Evolutionary conservation across 2,329 filamentous ascomycete genomes (phyloP).

Genomic region (Colletotrichum horii): DNA sequence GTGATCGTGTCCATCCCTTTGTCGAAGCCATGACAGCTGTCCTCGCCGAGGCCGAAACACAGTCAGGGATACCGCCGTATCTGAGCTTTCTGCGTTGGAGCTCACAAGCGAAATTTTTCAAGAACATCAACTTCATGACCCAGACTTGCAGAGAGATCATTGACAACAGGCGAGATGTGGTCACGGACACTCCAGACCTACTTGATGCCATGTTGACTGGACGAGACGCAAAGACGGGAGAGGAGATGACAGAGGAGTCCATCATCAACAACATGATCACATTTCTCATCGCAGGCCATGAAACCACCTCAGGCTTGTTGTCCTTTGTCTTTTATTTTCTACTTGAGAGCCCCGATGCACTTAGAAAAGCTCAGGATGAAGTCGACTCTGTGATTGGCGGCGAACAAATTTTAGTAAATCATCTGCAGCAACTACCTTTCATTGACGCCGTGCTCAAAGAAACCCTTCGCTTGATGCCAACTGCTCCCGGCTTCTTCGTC

Average conservation of each 20-base stretch:
- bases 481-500: slow-evolving; percentile 27
- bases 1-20: neutral
- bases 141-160: neutral
- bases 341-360: accelerated
- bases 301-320: neutral
- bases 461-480: slow-evolving; percentile 33
- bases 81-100: neutral
- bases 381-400: accelerated
- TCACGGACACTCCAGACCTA: neutral
- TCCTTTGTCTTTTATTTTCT: neutral
- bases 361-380: neutral
- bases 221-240: neutral
- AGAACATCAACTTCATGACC: neutral
- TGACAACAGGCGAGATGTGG: neutral
- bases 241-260: neutral
- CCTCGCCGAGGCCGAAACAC: neutral
- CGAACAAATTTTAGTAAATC: accelerated
- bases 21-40: neutral
- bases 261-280: neutral
- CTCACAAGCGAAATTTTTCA: neutral
- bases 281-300: neutral
- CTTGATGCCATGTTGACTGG: neutral
- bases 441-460: slow-evolving; percentile 40
- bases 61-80: neutral
- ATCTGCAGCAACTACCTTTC: neutral